Evolutionary conservation across 2,329 filamentous ascomycete genomes (phyloP).

Genomic region (Xylaria sp.): DNA sequence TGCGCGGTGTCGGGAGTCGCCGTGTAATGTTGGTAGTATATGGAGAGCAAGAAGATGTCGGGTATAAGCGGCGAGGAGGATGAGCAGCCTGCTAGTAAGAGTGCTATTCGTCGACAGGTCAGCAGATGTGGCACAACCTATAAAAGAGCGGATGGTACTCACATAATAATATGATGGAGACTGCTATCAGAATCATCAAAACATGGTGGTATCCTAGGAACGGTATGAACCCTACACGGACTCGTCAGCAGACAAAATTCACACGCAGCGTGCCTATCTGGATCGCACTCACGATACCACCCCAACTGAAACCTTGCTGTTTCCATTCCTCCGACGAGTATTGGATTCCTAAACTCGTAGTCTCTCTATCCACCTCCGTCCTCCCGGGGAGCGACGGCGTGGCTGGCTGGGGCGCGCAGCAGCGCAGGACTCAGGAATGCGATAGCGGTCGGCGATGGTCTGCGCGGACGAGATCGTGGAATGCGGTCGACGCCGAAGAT

Average conservation of each 20-base stretch:
- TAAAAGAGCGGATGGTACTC: constrained; percentile 54
- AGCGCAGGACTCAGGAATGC: constrained; percentile 42
- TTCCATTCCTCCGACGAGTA: constrained; percentile 37
- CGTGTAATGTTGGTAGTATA: constrained; percentile 92
- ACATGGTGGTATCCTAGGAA: constrained; percentile 84
- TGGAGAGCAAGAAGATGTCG: constrained; percentile 95
- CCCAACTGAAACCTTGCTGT: constrained; percentile 47
- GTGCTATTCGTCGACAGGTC: constrained; percentile 64
- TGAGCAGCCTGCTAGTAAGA: constrained; percentile 93
- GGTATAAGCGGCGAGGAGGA: constrained; percentile 96
- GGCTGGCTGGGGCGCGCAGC: constrained; percentile 40
- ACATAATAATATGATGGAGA: constrained; percentile 96
- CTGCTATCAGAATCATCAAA: constrained; percentile 94
- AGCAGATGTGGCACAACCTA: background rate
- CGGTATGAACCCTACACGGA: constrained; percentile 67
- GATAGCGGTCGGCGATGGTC: constrained; percentile 20
- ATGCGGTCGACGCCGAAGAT: constrained; percentile 33
- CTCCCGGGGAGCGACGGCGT: constrained; percentile 49
- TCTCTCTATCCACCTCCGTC: constrained; percentile 46
- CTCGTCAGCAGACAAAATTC: constrained; percentile 6
- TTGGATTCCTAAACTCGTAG: constrained; percentile 37
- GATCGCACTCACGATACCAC: constrained; percentile 48
- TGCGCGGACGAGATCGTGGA: constrained; percentile 31
- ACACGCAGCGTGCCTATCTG: background rate
- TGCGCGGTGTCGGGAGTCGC: constrained; percentile 86